Percentiles rank a stretch among this genome's conserved stretches.
These are phyloP conservation scores for Cytospora paraplurivora DNA, from an alignment of 2,329 filamentous ascomycete species.

Conservation along the genomic window DNA sequence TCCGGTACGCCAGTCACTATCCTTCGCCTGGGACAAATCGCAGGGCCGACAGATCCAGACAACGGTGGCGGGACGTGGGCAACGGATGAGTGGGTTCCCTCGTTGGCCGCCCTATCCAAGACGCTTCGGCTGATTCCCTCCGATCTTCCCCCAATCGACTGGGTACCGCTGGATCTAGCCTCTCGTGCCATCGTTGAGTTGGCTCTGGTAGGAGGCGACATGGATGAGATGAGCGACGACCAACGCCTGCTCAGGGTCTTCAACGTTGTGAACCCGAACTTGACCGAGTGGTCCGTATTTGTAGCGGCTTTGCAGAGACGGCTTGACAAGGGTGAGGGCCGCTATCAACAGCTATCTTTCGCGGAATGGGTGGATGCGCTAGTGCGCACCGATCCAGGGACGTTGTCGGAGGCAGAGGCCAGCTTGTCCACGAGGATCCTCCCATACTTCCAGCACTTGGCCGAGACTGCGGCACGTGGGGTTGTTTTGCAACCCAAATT, in stretches of 20 bases:
- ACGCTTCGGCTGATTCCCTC: neutral
- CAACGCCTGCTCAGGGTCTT: neutral
- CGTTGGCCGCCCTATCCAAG: neutral
- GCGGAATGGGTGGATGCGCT: neutral
- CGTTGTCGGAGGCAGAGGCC: neutral
- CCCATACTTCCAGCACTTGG: neutral
- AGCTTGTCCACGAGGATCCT: neutral
- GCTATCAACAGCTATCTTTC: neutral
- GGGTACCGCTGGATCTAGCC: neutral
- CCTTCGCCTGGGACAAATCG: neutral
- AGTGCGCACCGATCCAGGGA: neutral
- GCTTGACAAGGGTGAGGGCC: neutral
- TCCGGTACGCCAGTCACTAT: neutral
- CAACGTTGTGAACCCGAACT: neutral
- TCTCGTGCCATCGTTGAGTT: slow-evolving; percentile 1
- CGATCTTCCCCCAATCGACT: neutral
- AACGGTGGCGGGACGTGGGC: neutral
- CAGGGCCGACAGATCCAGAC: neutral
- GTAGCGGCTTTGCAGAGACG: neutral
- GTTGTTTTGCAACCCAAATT: neutral
- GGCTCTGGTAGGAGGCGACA: neutral
- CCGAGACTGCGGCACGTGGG: neutral
- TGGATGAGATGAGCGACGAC: neutral
- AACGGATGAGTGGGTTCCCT: neutral
- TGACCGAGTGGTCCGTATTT: neutral